phyloP scores from a whole-genome alignment of 305 asterid genomes.

The Galium porrigens region DNA sequence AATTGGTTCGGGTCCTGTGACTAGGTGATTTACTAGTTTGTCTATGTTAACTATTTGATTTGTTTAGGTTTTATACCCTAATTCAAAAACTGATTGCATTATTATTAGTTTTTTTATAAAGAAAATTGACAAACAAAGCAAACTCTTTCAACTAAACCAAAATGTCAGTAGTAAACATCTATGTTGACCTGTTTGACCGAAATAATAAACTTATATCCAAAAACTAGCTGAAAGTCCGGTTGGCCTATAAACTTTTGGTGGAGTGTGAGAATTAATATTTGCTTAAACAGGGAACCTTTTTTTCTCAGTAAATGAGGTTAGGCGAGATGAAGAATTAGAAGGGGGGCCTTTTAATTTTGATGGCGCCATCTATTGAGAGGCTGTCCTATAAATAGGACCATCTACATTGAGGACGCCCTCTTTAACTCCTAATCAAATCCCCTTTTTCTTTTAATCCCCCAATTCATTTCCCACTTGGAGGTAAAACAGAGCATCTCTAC shows the following conservation, averaged over 20 bases:
- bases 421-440: conserved; percentile 14
- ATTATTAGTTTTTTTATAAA: too few species aligned
- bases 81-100: too few species aligned
- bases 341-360: conserved; percentile 2
- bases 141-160: too few species aligned
- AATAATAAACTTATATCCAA: background rate
- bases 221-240: background rate
- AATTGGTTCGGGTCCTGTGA: too few species aligned
- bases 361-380: background rate
- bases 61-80: too few species aligned
- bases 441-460: background rate
- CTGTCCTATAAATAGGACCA: conserved; percentile 22
- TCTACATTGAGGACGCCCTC: conserved; percentile 12
- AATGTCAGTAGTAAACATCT: background rate
- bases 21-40: too few species aligned
- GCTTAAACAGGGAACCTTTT: background rate
- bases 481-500: conserved; percentile 1
- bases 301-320: background rate
- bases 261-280: background rate
- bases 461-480: background rate
- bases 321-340: conserved; percentile 2
- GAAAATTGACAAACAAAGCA: too few species aligned
- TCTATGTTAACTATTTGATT: too few species aligned
- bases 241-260: background rate
- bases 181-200: background rate